Evolutionary conservation across 2,329 filamentous ascomycete species (phyloP), one percentile per base, ranked within the genome.

Genomic region (Aspergillus hortae): DNA sequence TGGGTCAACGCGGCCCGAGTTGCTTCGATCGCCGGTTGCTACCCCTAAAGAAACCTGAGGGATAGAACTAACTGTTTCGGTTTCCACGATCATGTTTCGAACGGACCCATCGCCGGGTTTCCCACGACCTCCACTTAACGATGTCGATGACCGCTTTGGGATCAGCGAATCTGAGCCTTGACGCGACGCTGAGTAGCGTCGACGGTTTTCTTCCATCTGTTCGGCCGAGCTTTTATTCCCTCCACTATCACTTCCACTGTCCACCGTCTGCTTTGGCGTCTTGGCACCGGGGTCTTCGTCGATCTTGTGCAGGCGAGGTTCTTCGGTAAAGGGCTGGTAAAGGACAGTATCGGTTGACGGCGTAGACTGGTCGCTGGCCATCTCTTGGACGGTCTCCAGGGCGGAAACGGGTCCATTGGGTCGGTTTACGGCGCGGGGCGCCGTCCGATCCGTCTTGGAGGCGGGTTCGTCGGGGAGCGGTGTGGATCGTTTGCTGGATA

Each of bases 1-100:
- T 25, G 76, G 72, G 41, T 88, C 86, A 52, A 83, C 83, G 15
- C 81, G 79, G 17, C 85, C 84, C n/a, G 80, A 72, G 14, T 64
- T 74, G 19, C 76, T 74, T 54, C 83, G 76, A 55, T 86, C 84
- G 42, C 77, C 77, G 33, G 77, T 71, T 23, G 72, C 79, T 35
- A 83, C 83, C 32, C 87, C 85, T 25, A 96, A 78, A 9, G 87
- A 84, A 25, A 92, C 82, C 65, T 95, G 92, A 10, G 92, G 90
- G 49, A 96, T 88, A 3, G 92, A 95, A 41, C 85, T 88, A 35
- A 99, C 94, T 0, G 92, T 95, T 72, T 99, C 94, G 0, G 94
- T 96, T 75, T 99, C 94, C 12, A 97, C 92, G 9, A 90, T 97
- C 91, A 99, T 96, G 63, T 90, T 94, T 66, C 88, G 85, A 52